These are phyloP conservation scores for Penicillium argentinense DNA, from an alignment of 495 filamentous ascomycete genomes.

Conservation along the genomic window DNA sequence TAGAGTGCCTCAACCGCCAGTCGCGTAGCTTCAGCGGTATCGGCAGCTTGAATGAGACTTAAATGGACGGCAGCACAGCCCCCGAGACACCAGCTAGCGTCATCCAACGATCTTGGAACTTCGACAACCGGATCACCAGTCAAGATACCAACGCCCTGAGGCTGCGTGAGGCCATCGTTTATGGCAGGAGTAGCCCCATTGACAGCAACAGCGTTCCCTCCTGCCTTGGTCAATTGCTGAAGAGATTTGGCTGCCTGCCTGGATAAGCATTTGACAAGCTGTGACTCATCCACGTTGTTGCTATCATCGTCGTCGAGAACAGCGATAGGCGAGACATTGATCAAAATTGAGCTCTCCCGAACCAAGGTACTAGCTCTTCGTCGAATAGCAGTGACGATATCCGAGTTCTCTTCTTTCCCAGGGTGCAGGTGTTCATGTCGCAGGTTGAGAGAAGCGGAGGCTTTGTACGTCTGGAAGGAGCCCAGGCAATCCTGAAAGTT, in stretches of 20 bases:
- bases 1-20: slow-evolving; percentile 81
- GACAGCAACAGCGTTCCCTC: slow-evolving; percentile 75
- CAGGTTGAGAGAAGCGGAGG: slow-evolving; percentile 87
- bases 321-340: slow-evolving; percentile 78
- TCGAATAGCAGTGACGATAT: slow-evolving; percentile 85
- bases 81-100: slow-evolving; percentile 87
- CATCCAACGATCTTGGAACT: slow-evolving; percentile 79
- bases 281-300: slow-evolving; percentile 67
- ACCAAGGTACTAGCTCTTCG: slow-evolving; percentile 77
- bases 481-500: slow-evolving; percentile 97
- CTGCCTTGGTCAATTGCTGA: slow-evolving; percentile 67
- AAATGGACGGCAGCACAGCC: slow-evolving; percentile 83
- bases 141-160: slow-evolving; percentile 76
- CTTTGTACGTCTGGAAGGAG: slow-evolving; percentile 93
- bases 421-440: slow-evolving; percentile 90
- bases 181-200: slow-evolving; percentile 86
- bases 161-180: slow-evolving; percentile 78
- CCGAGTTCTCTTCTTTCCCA: slow-evolving; percentile 87
- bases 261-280: slow-evolving; percentile 74
- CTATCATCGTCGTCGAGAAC: slow-evolving; percentile 74
- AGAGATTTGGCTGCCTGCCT: slow-evolving; percentile 70
- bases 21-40: slow-evolving; percentile 64
- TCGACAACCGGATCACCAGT: slow-evolving; percentile 82
- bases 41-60: slow-evolving; percentile 76
- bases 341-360: slow-evolving; percentile 76